phyloP scores from a whole-genome alignment of 2,329 filamentous ascomycete species.

The Fusarium nurragi region DNA sequence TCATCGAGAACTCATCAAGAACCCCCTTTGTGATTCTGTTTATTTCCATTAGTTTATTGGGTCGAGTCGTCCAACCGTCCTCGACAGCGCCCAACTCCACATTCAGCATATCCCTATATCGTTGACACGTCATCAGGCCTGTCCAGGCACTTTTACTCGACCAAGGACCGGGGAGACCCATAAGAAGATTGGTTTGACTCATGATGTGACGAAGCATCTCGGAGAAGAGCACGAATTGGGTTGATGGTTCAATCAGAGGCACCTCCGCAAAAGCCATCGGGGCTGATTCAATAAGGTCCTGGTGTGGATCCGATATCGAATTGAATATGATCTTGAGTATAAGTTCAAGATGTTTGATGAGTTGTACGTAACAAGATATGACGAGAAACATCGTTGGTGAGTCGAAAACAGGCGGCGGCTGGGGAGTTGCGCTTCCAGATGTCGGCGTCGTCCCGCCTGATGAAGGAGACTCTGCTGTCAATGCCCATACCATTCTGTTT shows the following conservation, averaged over 20 bases:
- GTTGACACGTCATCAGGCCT: constrained; percentile 33
- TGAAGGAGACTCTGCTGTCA: constrained; percentile 13
- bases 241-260: constrained; percentile 36
- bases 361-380: constrained; percentile 46
- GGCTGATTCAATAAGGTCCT: constrained; percentile 27
- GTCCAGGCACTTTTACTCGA: constrained; percentile 40
- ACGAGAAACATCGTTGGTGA: constrained; percentile 43
- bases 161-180: constrained; percentile 42
- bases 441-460: background rate
- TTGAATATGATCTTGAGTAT: constrained; percentile 34
- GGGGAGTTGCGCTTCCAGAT: background rate
- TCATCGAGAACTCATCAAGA: constrained; percentile 38
- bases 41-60: constrained; percentile 32
- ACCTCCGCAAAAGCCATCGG: constrained; percentile 42
- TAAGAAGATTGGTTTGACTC: constrained; percentile 40
- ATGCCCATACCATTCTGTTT: constrained; percentile 6
- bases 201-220: constrained; percentile 43
- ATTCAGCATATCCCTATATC: constrained; percentile 41
- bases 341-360: constrained; percentile 42
- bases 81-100: constrained; percentile 41
- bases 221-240: constrained; percentile 44
- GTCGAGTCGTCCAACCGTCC: constrained; percentile 37
- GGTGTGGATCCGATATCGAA: constrained; percentile 17
- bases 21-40: constrained; percentile 33
- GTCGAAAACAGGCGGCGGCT: constrained; percentile 33